A percentile compares a stretch with the other conserved stretches of the same genome.
Evolutionary conservation across 1,284 basidiomycete species (phyloP).

Genomic region (Tilletia caries): DNA sequence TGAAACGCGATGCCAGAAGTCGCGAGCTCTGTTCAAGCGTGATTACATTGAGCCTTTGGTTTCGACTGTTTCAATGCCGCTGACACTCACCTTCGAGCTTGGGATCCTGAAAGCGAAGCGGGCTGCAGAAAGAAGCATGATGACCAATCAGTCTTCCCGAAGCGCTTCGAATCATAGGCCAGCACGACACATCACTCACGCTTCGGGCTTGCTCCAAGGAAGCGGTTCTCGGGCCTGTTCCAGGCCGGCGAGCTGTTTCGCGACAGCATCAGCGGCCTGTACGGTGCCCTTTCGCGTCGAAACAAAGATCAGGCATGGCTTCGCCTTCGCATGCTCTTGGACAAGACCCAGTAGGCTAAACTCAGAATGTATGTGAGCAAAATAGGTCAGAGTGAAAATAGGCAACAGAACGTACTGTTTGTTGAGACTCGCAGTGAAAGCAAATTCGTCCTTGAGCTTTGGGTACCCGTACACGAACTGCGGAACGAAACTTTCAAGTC

Average conservation of each 20-base stretch:
- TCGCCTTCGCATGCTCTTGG: slow-evolving; percentile 28
- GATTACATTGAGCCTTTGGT: neutral
- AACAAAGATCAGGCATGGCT: slow-evolving; percentile 38
- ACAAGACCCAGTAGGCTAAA: slow-evolving; percentile 62
- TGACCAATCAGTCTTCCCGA: slow-evolving; percentile 59
- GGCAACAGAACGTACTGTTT: slow-evolving; percentile 63
- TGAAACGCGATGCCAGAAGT: slow-evolving; percentile 72
- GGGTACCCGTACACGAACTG: slow-evolving; percentile 51
- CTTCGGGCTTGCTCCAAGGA: neutral
- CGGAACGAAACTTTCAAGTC: neutral
- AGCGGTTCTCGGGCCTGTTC: neutral
- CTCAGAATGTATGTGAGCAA: neutral
- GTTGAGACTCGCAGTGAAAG: slow-evolving; percentile 71
- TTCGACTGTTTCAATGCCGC: neutral
- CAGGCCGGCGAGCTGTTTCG: slow-evolving; percentile 61
- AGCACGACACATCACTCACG: too few species aligned
- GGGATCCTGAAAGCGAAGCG: slow-evolving; percentile 35
- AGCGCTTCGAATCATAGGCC: slow-evolving; percentile 62
- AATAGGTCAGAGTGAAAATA: slow-evolving; percentile 43
- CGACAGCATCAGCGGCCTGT: slow-evolving; percentile 68
- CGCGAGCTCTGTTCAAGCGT: slow-evolving; percentile 16
- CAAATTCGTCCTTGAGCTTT: slow-evolving; percentile 71
- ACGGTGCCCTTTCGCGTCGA: slow-evolving; percentile 58
- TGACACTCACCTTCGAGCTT: slow-evolving; percentile 17
- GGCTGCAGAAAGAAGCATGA: slow-evolving; percentile 59